Evolutionary conservation across 805 yeast species (phyloP), one percentile per base, ranked within the genome.

Genomic region (Pichia phayaonensis): DNA sequence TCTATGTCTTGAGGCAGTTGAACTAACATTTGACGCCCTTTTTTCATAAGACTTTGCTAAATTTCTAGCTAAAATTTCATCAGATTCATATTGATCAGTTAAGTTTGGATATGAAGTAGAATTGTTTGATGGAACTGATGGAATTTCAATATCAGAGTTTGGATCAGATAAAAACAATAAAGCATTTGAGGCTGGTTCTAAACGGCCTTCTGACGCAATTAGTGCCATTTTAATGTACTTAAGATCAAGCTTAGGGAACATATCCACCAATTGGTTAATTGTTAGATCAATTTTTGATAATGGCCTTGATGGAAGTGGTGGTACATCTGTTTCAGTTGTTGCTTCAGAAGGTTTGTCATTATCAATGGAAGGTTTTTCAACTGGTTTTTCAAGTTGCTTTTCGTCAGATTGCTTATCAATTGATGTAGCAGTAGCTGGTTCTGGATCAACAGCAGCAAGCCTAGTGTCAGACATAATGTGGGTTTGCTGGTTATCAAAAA

Each of bases 151-250:
- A 54, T 75, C 75, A 53, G 74, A 73, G 3, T 73, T 64, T 11
- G 92, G 92, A 66, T 90, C 97, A 18, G 87, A 82, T 49, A 88
- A 69, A 58, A 78, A 88, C 53, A 92, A 72, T 59, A 90, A 71
- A 0, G 97, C 97, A 65, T 84, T 86, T 72, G 92, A 92, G 1
- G 97, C 95, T 1, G 86, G 83, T 59, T 89, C 97, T 42, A 88
- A 64, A 45, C 77, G 73, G 27, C 95, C 96, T 45, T 76, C 79
- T 20, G 95, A 81, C 2, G 98, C 98, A 63, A 94, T 86, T 50
- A 90, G 72, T 1, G 88, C 83, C 27, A 95, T 90, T 49, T 82
- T 80, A 54, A 88, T 73, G 59, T 82, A 78, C 54, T 81, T 78
- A 29, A 77, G 85, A 41, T 89, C 96, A 23, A 81, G 67, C 18